Percentiles rank a stretch among this genome's conserved stretches.
Conservation (phyloP, 1,139 yeast genomes). For the Sugiyamaella neomexicana region DNA sequence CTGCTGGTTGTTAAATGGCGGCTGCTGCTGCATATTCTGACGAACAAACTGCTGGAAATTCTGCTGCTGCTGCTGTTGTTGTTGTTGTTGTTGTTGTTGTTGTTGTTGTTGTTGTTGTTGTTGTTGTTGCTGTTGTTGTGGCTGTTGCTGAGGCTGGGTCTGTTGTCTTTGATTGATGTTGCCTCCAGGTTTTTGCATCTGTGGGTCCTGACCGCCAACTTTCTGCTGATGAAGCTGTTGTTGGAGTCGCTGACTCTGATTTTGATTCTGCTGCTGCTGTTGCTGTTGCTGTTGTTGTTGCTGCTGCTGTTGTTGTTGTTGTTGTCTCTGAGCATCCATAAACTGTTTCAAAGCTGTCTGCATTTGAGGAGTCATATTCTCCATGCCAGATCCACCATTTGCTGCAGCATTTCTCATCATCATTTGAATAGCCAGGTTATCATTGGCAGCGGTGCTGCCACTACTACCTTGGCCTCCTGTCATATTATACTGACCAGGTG, state of each 20-base stretch:
- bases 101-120: conserved; percentile 14
- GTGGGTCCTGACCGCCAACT: conserved; percentile 4
- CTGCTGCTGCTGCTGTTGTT: conserved; percentile 12
- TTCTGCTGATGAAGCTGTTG: conserved; percentile 22
- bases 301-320: conserved; percentile 23
- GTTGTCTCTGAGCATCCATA: conserved; percentile 18
- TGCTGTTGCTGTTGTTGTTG: conserved; percentile 25
- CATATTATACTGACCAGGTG: conserved; percentile 4
- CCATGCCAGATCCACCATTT: conserved; percentile 10
- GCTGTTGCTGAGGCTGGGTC: conserved; percentile 16
- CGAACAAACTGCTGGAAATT: not conserved
- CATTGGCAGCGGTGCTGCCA: not conserved
- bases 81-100: too few relatives aligned
- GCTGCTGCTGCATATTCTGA: conserved; percentile 13
- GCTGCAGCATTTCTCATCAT: conserved; percentile 16
- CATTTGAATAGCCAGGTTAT: conserved; percentile 12
- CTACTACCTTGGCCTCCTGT: not conserved
- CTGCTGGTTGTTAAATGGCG: conserved; percentile 10
- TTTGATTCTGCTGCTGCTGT: conserved; percentile 1
- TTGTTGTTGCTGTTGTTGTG: conserved; percentile 16
- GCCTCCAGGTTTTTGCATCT: conserved; percentile 7
- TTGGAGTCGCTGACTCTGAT: conserved; percentile 19
- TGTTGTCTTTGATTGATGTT: conserved; percentile 13
- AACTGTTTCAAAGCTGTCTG: conserved; percentile 21
- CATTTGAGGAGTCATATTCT: conserved; percentile 18